phyloP scores from a whole-genome alignment of 2,329 filamentous ascomycete species.

The Phaeosphaeria sp. region DNA sequence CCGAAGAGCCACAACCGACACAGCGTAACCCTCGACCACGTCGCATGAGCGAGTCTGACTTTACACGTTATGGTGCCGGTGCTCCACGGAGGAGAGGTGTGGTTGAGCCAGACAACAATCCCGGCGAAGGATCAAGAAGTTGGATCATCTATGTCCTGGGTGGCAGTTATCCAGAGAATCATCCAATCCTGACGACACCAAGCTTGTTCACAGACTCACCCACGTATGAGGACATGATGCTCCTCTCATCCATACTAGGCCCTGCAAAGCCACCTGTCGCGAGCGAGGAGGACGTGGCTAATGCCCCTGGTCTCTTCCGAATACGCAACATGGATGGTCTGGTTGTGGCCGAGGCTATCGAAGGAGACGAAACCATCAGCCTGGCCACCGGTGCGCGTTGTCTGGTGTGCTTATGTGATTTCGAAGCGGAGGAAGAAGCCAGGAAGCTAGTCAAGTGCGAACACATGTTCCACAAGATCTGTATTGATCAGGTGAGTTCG shows the following conservation, averaged over 20 bases:
- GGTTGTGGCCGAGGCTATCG: conserved; percentile 58
- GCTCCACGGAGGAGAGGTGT: conserved; percentile 69
- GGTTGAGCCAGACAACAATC: conserved; percentile 63
- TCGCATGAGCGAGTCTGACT: conserved; percentile 66
- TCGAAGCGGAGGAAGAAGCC: conserved; percentile 67
- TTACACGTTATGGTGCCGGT: conserved; percentile 67
- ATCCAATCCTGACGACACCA: conserved; percentile 72
- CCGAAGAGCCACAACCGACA: conserved; percentile 47
- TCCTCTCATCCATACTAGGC: conserved; percentile 70
- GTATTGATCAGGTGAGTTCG: conserved; percentile 71
- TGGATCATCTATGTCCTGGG: conserved; percentile 78
- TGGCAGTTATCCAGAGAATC: conserved; percentile 73
- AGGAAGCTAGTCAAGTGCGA: conserved; percentile 68
- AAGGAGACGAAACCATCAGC: conserved; percentile 42
- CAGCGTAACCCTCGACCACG: conserved; percentile 58
- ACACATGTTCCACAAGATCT: conserved; percentile 72
- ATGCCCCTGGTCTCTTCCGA: conserved; percentile 66
- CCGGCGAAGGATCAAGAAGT: conserved; percentile 65
- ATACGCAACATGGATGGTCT: conserved; percentile 52
- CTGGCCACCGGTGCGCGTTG: conserved; percentile 60
- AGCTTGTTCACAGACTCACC: conserved; percentile 75
- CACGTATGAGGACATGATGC: conserved; percentile 75
- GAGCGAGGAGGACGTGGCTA: conserved; percentile 67
- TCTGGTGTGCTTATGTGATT: conserved; percentile 71
- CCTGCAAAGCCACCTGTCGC: conserved; percentile 74